These are phyloP conservation scores for Amaranthus cruentus DNA, from an alignment of 148 eudicot species.

Conservation along the genomic window DNA sequence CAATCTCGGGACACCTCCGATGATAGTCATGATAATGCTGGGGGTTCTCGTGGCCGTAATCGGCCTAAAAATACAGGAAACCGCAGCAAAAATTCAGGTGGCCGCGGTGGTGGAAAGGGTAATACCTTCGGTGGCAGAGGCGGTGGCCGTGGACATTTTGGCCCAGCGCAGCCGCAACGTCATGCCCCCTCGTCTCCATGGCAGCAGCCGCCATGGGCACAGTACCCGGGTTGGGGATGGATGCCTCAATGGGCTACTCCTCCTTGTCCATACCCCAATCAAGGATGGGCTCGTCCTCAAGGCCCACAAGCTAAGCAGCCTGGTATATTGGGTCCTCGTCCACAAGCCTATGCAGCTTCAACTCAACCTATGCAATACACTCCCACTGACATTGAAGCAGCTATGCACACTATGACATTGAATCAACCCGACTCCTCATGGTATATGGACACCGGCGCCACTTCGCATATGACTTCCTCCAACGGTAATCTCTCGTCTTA, in stretches of 20 bases:
- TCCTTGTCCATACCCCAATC: background rate
- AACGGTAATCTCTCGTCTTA: background rate
- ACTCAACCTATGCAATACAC: background rate
- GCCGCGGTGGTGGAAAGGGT: background rate
- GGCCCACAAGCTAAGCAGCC: background rate
- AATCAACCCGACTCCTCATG: background rate
- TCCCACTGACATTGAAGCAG: background rate
- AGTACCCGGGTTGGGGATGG: background rate
- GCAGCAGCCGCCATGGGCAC: background rate
- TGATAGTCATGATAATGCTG: no score
- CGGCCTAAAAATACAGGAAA: no score
- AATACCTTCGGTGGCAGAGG: background rate
- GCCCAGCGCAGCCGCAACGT: background rate
- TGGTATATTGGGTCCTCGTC: background rate
- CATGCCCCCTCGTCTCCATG: background rate
- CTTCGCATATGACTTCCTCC: background rate
- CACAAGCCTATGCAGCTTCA: background rate
- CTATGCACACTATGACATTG: background rate
- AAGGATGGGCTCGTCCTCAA: background rate
- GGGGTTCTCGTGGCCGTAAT: no score
- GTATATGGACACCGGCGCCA: background rate
- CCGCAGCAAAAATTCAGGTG: no score
- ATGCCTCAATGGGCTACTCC: background rate
- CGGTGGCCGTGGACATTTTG: background rate
- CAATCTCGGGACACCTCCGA: no score